Conservation (phyloP, 768 basidiomycete species). For the Holtermannia corniformis region DNA sequence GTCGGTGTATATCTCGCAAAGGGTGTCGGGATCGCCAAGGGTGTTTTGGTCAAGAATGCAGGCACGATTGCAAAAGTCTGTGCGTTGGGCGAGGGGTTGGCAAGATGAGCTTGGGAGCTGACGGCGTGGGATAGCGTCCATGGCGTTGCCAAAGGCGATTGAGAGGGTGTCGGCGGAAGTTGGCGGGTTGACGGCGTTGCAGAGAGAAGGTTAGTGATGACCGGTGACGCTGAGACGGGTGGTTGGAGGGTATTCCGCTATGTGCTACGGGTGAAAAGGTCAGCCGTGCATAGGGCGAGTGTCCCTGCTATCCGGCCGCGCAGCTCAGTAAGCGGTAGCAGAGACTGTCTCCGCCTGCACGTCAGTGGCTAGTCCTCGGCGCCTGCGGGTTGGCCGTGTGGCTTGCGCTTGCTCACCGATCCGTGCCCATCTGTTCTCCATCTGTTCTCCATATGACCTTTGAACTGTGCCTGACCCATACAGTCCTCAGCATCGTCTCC, state of each 20-base stretch:
- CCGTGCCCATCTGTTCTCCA: not conserved
- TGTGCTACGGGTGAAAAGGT: no score
- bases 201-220: constrained; percentile 34
- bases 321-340: no score
- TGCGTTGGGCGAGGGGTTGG: constrained; percentile 5
- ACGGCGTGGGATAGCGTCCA: constrained; percentile 14
- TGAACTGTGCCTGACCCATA: not conserved
- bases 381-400: no score
- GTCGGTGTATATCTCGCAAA: constrained; percentile 28
- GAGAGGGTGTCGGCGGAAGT: constrained; percentile 28
- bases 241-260: no score
- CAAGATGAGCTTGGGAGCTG: not conserved
- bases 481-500: constrained; percentile 30
- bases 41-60: constrained; percentile 23
- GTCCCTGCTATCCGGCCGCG: no score
- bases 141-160: constrained; percentile 31
- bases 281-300: no score
- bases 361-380: no score
- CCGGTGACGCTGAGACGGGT: no score
- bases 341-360: no score
- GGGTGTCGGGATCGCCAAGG: constrained; percentile 22
- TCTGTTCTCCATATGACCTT: not conserved
- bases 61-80: constrained; percentile 31
- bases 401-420: no score
- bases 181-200: constrained; percentile 29